Percentiles rank a stretch among this genome's conserved stretches.
These are phyloP conservation scores for Nadsonia commutata DNA, from an alignment of 1,139 yeast genomes.

Conservation along the genomic window DNA sequence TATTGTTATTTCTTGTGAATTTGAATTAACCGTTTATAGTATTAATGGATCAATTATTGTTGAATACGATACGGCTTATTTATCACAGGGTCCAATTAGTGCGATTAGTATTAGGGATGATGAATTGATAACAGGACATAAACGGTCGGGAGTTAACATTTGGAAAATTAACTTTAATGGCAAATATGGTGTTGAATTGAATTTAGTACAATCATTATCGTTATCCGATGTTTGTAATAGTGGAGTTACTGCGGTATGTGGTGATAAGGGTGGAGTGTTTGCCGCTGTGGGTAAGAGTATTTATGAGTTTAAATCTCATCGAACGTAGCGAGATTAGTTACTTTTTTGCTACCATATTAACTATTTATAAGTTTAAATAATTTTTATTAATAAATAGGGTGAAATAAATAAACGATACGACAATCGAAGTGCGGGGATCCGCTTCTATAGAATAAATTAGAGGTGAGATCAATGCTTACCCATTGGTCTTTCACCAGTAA, in stretches of 20 bases:
- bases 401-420: too few species aligned
- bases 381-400: too few species aligned
- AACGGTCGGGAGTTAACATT: not conserved
- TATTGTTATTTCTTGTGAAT: not conserved
- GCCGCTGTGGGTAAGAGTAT: too few species aligned
- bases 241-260: too few species aligned
- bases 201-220: not conserved
- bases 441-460: not conserved
- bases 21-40: not conserved
- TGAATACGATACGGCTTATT: not conserved
- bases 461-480: conserved; percentile 28
- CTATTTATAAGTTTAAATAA: too few species aligned
- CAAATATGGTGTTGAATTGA: not conserved
- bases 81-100: not conserved
- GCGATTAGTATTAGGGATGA: not conserved
- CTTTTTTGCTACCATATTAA: too few species aligned
- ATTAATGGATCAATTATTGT: not conserved
- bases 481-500: conserved; percentile 41
- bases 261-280: too few species aligned
- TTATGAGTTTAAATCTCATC: too few species aligned
- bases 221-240: not conserved
- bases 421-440: too few species aligned
- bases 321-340: too few species aligned
- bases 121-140: not conserved
- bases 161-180: not conserved